Evolutionary conservation across 768 basidiomycete genomes (phyloP).

Genomic region (Suillus fuscotomentosus): DNA sequence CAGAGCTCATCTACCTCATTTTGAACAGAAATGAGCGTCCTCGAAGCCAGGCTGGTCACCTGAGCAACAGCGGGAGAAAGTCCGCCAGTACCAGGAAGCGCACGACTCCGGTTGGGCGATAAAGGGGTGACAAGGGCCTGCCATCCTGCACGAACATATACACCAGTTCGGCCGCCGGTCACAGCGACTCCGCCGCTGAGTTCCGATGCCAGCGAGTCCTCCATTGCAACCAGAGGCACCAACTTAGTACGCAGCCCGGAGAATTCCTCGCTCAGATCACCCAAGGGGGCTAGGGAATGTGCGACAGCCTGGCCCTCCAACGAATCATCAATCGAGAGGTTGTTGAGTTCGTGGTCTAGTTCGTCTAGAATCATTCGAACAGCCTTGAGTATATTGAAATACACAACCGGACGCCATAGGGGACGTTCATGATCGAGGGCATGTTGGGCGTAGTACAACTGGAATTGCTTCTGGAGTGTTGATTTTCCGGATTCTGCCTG

Average conservation of each 20-base stretch:
- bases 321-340: slow-evolving; percentile 25
- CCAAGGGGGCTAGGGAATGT: slow-evolving; percentile 30
- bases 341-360: slow-evolving; percentile 56
- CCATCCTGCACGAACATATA: slow-evolving; percentile 74
- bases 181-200: slow-evolving; percentile 64
- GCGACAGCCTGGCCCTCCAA: slow-evolving; percentile 31
- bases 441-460: slow-evolving; percentile 73
- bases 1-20: slow-evolving; percentile 64
- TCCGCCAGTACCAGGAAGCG: slow-evolving; percentile 34
- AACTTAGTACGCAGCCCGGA: slow-evolving; percentile 52
- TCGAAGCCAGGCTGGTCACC: slow-evolving; percentile 53
- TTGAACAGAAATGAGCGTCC: slow-evolving; percentile 47
- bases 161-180: slow-evolving; percentile 56
- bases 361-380: slow-evolving; percentile 73
- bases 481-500: slow-evolving; percentile 85
- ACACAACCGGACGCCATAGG: slow-evolving; percentile 77
- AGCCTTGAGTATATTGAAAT: slow-evolving; percentile 82
- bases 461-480: slow-evolving; percentile 83
- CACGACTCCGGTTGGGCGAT: slow-evolving; percentile 40
- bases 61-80: slow-evolving; percentile 32
- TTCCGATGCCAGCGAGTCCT: slow-evolving; percentile 66
- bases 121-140: slow-evolving; percentile 52
- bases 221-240: slow-evolving; percentile 63
- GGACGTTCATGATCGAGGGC: slow-evolving; percentile 69
- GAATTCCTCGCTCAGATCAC: slow-evolving; percentile 44